phyloP scores from a whole-genome alignment of 164 flowering plant species.

The Piper longum region DNA sequence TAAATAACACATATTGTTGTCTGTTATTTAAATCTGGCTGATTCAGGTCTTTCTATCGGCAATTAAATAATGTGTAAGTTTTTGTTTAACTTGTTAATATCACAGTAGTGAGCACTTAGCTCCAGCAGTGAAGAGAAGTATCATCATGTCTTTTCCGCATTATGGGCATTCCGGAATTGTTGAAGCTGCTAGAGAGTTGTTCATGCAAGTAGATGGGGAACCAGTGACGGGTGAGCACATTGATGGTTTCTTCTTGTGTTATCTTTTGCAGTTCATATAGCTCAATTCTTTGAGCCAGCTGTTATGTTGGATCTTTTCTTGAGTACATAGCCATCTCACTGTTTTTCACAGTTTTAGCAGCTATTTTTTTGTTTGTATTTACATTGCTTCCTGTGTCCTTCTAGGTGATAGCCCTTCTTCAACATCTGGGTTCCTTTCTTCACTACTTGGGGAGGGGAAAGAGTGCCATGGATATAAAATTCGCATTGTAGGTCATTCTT shows the following conservation, averaged over 20 bases:
- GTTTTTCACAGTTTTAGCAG: not conserved
- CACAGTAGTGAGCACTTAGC: conserved; percentile 27
- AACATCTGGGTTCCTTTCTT: conserved; percentile 50
- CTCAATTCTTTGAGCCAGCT: not conserved
- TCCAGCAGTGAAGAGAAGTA: conserved; percentile 22
- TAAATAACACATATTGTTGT: not conserved
- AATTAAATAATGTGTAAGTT: not conserved
- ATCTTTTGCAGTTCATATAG: not conserved
- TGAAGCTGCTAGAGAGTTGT: conserved; percentile 73
- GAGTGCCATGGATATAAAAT: conserved; percentile 70
- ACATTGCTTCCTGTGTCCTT: not conserved
- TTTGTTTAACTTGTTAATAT: not conserved
- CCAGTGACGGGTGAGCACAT: conserved; percentile 16
- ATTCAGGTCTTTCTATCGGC: not conserved
- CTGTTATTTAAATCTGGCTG: no score
- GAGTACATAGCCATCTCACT: not conserved
- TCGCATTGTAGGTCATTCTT: conserved; percentile 78
- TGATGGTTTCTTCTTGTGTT: not conserved
- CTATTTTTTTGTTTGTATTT: not conserved
- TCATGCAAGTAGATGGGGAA: conserved; percentile 51
- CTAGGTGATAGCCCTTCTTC: conserved; percentile 13
- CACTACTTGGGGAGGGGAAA: conserved; percentile 59
- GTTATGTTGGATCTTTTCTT: not conserved
- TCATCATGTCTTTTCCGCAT: conserved; percentile 51
- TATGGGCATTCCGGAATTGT: conserved; percentile 79